Evolutionary conservation across 75 land plant species (phyloP), one percentile per base, ranked within the genome.

Genomic region (Gnetum montanum): DNA sequence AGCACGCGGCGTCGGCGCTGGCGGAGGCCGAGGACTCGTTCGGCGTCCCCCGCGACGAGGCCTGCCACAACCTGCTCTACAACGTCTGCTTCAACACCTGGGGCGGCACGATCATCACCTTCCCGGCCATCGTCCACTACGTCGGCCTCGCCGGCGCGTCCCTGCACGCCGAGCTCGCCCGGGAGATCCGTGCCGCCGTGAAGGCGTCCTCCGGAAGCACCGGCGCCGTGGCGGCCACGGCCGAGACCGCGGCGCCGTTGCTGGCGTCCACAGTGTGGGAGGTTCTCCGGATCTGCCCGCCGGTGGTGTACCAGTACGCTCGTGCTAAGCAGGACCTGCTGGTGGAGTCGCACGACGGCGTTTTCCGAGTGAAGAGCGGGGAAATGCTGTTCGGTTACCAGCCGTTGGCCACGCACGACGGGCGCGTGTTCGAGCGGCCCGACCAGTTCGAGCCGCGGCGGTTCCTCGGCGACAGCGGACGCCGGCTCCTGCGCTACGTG

Each of bases 301-400:
- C 96, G 3, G 92, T 90, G 52, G 81, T 72, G 1, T 66, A 64
- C 23, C 87, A 83, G 46, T 90, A 60, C 54, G 96, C 48, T 4
- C 48, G 92, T 22, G 96, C 96, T 7, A 61, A 78, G 54, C 51
- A 64, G 35, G 84, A 86, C 34, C 77, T 90, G 49, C 15, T 43
- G 20, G 64, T 90, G 25, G 65, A 54, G 23, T 86, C 93, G 11
- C 72, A 83, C 59, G 82, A 83, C 16, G 73, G 76, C 24, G 49
- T 62, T 7, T 92, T 48, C 51, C 41, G 61, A 31, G 67, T 92
- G 7, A 74, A 67, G 70, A 76, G 88, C 31, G 97, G 89, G 24
- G 95, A 92, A 73, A 67, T 92, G 25, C 64, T 92, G 43, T 76
- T 73, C 50, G 91, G 95, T 51, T 88, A 70, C 60, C 94, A 81